Evolutionary conservation across 345 rosid genomes (phyloP).

Genomic region (Moricandia moricandioides): DNA sequence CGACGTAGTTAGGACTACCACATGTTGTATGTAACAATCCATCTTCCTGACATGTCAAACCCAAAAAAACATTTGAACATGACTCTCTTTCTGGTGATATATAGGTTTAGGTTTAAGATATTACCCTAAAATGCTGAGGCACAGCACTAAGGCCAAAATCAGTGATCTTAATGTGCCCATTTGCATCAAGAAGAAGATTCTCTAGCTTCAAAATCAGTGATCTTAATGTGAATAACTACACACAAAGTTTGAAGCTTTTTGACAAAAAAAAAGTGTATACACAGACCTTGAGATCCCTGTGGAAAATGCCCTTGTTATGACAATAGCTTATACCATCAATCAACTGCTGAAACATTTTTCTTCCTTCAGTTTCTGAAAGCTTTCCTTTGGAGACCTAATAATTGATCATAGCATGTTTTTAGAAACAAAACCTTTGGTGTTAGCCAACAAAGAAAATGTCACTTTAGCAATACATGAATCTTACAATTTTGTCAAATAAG

Average conservation of each 20-base stretch:
- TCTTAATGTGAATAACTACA: background rate
- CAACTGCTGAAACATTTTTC: constrained; percentile 84
- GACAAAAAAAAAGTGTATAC: background rate
- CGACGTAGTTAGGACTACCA: constrained; percentile 92
- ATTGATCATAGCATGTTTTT: background rate
- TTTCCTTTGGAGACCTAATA: constrained; percentile 62
- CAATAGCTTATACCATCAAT: constrained; percentile 86
- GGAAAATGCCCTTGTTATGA: constrained; percentile 74
- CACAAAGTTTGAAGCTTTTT: background rate
- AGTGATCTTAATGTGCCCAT: constrained; percentile 77
- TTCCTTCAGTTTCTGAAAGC: constrained; percentile 62
- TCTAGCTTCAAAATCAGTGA: constrained; percentile 52
- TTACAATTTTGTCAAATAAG: constrained; percentile 75
- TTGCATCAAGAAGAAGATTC: constrained; percentile 74
- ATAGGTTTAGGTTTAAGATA: background rate
- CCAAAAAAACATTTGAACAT: too few relatives aligned
- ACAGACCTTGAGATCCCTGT: constrained; percentile 88
- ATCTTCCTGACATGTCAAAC: constrained; percentile 50
- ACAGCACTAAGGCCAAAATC: constrained; percentile 96
- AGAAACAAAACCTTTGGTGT: background rate
- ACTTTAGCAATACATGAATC: constrained; percentile 3
- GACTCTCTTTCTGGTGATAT: constrained; percentile 30
- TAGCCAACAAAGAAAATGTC: background rate
- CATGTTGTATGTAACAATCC: constrained; percentile 89
- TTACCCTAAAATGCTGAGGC: constrained; percentile 81